These are phyloP conservation scores for Erysimum cheiri DNA, from an alignment of 441 rosid species.

Conservation along the genomic window DNA sequence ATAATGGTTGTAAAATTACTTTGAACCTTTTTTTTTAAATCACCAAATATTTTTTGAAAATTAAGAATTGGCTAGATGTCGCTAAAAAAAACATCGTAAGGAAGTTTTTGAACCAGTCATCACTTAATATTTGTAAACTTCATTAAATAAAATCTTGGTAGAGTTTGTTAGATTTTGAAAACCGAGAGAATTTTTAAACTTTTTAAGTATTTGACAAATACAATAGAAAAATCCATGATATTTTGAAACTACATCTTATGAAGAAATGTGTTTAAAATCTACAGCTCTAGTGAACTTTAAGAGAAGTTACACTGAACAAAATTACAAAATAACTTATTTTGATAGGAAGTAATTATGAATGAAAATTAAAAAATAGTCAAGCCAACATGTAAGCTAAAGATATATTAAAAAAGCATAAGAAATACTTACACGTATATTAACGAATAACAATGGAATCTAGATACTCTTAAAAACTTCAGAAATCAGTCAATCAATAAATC, in stretches of 20 bases:
- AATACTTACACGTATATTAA: background rate
- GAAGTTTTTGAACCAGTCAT: too few species aligned
- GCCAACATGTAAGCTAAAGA: too few species aligned
- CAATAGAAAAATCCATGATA: background rate
- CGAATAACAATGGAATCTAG: background rate
- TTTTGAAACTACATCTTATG: background rate
- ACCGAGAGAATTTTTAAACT: background rate
- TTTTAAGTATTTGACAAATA: background rate
- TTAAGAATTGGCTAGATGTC: too few species aligned
- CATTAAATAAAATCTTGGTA: too few species aligned
- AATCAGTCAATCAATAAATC: constrained; percentile 3
- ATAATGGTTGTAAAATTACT: too few species aligned
- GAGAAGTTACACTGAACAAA: background rate
- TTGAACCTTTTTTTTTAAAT: too few species aligned
- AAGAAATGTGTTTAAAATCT: background rate
- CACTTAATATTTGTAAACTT: too few species aligned
- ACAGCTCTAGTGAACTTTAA: background rate
- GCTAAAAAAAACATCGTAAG: too few species aligned
- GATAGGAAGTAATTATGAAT: background rate
- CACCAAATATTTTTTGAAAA: too few species aligned
- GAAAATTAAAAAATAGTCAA: background rate
- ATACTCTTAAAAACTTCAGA: background rate
- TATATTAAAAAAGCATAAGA: background rate
- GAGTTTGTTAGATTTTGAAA: too few species aligned
- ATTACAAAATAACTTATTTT: background rate